These are phyloP conservation scores for Metschnikowia hibisci DNA, from an alignment of 805 yeast species.

Conservation along the genomic window DNA sequence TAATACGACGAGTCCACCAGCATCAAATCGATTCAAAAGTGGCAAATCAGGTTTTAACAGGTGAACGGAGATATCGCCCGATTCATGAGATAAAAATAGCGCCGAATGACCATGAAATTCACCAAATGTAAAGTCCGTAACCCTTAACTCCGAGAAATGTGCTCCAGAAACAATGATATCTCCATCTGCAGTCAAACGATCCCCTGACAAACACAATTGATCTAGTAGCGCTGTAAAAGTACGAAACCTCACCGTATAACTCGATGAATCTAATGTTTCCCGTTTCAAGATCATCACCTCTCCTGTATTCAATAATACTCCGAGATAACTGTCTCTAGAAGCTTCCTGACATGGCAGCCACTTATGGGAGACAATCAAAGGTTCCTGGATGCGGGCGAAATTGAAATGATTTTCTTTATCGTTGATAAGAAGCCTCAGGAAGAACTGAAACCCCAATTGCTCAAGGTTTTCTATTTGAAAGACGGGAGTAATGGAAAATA, in stretches of 20 bases:
- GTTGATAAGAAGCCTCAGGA: conserved; percentile 23
- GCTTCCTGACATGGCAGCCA: conserved; percentile 28
- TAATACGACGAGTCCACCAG: conserved; percentile 11
- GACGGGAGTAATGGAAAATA: conserved; percentile 25
- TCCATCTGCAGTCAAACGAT: conserved; percentile 16
- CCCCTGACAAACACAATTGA: conserved; percentile 20
- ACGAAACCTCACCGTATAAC: conserved; percentile 23
- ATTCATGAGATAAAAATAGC: conserved; percentile 16
- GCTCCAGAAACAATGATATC: conserved; percentile 20
- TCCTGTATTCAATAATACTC: conserved; percentile 35
- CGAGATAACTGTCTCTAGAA: conserved; percentile 29
- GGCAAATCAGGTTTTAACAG: conserved; percentile 9
- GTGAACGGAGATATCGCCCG: conserved; percentile 17
- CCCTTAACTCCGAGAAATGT: conserved; percentile 22
- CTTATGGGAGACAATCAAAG: conserved; percentile 30
- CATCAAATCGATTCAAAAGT: conserved; percentile 3
- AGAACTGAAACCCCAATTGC: conserved; percentile 28
- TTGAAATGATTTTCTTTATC: conserved; percentile 27
- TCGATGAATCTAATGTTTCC: conserved; percentile 20
- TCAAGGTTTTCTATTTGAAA: conserved; percentile 27
- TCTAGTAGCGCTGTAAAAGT: conserved; percentile 25
- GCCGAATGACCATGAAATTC: conserved; percentile 7
- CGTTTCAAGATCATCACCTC: conserved; percentile 34
- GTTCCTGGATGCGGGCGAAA: conserved; percentile 31
- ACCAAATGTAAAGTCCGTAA: conserved; percentile 28